phyloP scores from a whole-genome alignment of 768 basidiomycete genomes.

The Tulasnella sp. region DNA sequence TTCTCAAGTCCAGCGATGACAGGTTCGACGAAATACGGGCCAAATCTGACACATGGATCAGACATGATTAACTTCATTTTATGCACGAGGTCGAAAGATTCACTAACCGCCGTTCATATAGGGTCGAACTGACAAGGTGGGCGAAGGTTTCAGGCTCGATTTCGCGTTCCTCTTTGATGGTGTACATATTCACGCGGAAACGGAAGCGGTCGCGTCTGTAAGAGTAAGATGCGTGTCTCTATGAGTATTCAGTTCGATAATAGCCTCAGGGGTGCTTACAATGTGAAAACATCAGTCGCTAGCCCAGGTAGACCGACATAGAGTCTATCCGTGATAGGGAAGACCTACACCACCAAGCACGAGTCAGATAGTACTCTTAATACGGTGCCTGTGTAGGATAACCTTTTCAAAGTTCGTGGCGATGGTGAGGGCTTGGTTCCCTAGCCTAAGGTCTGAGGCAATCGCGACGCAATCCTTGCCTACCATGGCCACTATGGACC shows the following conservation, averaged over 20 bases:
- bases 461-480: slow-evolving; percentile 99
- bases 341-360: slow-evolving; percentile 52
- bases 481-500: slow-evolving; percentile 98
- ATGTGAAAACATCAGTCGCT: slow-evolving; percentile 84
- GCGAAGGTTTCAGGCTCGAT: slow-evolving; percentile 95
- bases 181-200: slow-evolving; percentile 96
- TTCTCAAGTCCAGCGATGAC: slow-evolving; percentile 78
- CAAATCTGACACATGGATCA: slow-evolving; percentile 46
- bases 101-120: slow-evolving; percentile 74
- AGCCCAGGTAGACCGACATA: slow-evolving; percentile 88
- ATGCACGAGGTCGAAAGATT: background rate
- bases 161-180: slow-evolving; percentile 96
- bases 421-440: slow-evolving; percentile 77
- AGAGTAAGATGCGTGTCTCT: background rate
- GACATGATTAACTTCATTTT: background rate
- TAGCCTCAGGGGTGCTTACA: slow-evolving; percentile 43
- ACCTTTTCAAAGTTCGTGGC: slow-evolving; percentile 95
- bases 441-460: slow-evolving; percentile 87
- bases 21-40: slow-evolving; percentile 93
- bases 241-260: background rate
- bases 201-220: slow-evolving; percentile 80
- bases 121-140: slow-evolving; percentile 87
- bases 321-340: slow-evolving; percentile 86
- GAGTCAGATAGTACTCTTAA: background rate
- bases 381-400: slow-evolving; percentile 21